Conservation (phyloP, 305 asterid species). For the Fraxinus latifolia region DNA sequence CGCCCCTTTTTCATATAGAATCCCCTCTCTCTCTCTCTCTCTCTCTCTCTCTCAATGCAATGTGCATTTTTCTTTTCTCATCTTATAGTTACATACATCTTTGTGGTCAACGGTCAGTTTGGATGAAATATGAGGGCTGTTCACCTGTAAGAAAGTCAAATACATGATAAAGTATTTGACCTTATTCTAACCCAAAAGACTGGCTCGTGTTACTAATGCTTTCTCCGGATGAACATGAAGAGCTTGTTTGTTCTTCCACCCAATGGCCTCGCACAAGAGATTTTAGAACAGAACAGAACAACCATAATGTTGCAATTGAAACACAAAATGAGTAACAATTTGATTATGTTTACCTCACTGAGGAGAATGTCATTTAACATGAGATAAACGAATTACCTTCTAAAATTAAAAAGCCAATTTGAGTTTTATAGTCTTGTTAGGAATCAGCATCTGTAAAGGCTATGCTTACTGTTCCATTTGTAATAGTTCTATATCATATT, state of each 20-base stretch:
- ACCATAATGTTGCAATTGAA: neutral
- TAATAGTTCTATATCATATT: neutral
- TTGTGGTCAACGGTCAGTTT: neutral
- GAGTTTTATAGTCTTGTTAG: neutral
- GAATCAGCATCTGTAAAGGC: neutral
- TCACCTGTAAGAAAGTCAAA: neutral
- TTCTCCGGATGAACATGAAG: neutral
- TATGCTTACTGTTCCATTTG: neutral
- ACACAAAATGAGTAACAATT: neutral
- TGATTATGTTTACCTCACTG: neutral
- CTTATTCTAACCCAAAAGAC: neutral
- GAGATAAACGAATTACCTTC: neutral
- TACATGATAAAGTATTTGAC: neutral
- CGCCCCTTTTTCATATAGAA: neutral
- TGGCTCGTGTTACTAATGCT: neutral
- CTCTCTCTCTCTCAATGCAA: neutral
- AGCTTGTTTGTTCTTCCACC: neutral
- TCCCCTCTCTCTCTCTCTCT: neutral
- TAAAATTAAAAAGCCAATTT: neutral
- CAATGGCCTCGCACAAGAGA: neutral
- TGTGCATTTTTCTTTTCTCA: neutral
- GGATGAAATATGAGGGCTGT: neutral
- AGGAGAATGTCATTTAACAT: neutral
- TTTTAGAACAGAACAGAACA: neutral
- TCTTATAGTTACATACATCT: neutral